A percentile compares a stretch with the other conserved stretches of the same genome.
These are phyloP conservation scores for Phialemoniopsis sp. DNA, from an alignment of 2,329 filamentous ascomycete species.

Conservation along the genomic window DNA sequence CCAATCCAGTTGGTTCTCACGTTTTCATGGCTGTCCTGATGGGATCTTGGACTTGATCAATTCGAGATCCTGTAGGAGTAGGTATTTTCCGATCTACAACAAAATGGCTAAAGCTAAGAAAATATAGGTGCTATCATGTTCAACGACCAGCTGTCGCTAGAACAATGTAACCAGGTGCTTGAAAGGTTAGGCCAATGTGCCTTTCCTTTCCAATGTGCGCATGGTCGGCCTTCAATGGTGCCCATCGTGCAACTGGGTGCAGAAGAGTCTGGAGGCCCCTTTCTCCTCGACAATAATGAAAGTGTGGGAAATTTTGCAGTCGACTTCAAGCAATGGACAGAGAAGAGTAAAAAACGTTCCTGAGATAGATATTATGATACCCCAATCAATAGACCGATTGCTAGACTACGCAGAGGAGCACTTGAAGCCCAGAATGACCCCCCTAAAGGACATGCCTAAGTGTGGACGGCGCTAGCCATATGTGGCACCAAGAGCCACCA, in stretches of 20 bases:
- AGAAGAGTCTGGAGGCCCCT: not conserved
- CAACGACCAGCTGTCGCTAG: conserved; percentile 60
- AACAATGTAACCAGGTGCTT: conserved; percentile 58
- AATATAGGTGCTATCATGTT: conserved; percentile 70
- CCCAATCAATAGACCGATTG: too few species aligned
- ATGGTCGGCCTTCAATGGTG: conserved; percentile 66
- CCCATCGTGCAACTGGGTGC: conserved; percentile 51
- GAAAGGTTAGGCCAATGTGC: conserved; percentile 53
- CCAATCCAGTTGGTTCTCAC: conserved; percentile 48
- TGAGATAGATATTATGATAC: too few species aligned
- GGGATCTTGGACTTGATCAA: conserved; percentile 74
- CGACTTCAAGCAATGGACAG: too few species aligned
- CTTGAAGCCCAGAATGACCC: too few species aligned
- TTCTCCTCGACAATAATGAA: too few species aligned
- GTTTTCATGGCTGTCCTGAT: conserved; percentile 66
- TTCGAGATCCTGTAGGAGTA: conserved; percentile 70
- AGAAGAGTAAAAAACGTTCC: too few species aligned
- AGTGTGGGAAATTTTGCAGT: too few species aligned
- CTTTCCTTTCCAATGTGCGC: conserved; percentile 81
- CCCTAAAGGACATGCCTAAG: too few species aligned
- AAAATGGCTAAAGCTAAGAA: conserved; percentile 6
- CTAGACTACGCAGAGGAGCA: too few species aligned
- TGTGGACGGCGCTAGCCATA: too few species aligned
- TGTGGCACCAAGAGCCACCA: too few species aligned
- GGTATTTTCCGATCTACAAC: conserved; percentile 10